phyloP scores from a whole-genome alignment of 2,329 filamentous ascomycete genomes.

The Colletotrichum sansevieriae region DNA sequence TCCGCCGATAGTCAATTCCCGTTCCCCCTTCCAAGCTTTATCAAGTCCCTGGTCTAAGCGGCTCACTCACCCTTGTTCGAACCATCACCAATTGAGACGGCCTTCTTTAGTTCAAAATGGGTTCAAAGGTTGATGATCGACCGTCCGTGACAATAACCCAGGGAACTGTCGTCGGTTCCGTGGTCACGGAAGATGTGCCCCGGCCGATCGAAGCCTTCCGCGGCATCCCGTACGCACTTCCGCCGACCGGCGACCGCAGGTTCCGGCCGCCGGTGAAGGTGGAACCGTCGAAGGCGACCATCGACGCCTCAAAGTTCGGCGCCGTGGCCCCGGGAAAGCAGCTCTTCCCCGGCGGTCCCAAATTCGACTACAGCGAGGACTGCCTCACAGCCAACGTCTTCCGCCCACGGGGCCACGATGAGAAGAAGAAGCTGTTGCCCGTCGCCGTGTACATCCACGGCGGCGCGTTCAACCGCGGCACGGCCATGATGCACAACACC shows the following conservation, averaged over 20 bases:
- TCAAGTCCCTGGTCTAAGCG: not conserved
- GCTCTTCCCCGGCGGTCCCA: conserved; percentile 45
- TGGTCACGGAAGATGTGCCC: conserved; percentile 52
- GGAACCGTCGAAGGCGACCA: conserved; percentile 41
- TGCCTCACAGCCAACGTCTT: conserved; percentile 69
- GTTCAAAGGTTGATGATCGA: conserved; percentile 26
- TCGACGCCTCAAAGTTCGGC: conserved; percentile 54
- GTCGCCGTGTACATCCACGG: conserved; percentile 74
- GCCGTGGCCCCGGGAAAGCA: conserved; percentile 53
- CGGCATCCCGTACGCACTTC: conserved; percentile 64
- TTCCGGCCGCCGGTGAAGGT: conserved; percentile 59
- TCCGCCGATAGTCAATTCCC: conserved; percentile 15
- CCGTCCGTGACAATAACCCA: conserved; percentile 49
- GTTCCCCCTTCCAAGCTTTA: not conserved
- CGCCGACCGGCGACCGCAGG: conserved; percentile 49
- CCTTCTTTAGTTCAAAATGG: conserved; percentile 13
- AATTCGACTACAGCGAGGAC: conserved; percentile 57
- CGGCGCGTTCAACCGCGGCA: conserved; percentile 70
- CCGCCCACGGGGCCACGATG: conserved; percentile 49
- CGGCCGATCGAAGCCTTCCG: conserved; percentile 62
- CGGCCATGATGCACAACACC: conserved; percentile 69
- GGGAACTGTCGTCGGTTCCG: conserved; percentile 56
- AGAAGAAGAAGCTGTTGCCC: conserved; percentile 48
- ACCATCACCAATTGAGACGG: not conserved
- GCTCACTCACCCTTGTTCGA: conserved; percentile 2